Evolutionary conservation across 169 alveolate genomes (phyloP), one percentile per base, ranked within the genome.

Genomic region (Cryptosporidium ubiquitum): DNA sequence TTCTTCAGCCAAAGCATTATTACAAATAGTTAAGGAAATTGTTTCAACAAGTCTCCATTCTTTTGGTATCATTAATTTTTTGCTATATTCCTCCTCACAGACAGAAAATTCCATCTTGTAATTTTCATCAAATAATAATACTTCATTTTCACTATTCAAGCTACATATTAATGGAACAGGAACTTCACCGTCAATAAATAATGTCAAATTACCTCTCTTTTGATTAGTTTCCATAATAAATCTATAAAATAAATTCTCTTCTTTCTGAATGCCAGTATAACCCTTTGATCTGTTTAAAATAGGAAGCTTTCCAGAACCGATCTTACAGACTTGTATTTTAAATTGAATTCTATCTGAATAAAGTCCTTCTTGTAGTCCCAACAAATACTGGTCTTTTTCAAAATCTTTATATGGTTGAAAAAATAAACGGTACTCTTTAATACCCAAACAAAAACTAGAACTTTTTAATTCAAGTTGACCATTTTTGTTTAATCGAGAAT

Each of bases 101-200:
- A 66, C 51, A 7, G 58, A 40, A 69, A 69, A 69, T 42, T 69
- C 64, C 35, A 69, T 10, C 64, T 35, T 69, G 39, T 39, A 29
- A 6, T 51, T 51, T 16, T 42, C 18, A 69, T 58, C 68, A 52
- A 52, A 58, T 12, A 57, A 33, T 47, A 31, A 29, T 3, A 23
- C 69, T 26, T 42, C 70, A 18, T n/a, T 33, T 1, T 18, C 9
- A 12, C 29, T 4, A 20, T 26, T 70, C 31, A n/a, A 37, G 35
- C 57, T 73, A 18, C 70, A 73, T n/a, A 73, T 73, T 9, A 73
- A 39, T 73, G 85, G 85, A 51, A 58, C 37, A 7, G 85, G 70
- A 73, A 40, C 5, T 10, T 52, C 26, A n/a, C 85, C 85, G 55
- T 73, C 26, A 37, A 29, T 55, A 37, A 37, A 73, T 9, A 73